phyloP scores from a whole-genome alignment of 1,139 yeast species.

The Kodamaea fungicola region DNA sequence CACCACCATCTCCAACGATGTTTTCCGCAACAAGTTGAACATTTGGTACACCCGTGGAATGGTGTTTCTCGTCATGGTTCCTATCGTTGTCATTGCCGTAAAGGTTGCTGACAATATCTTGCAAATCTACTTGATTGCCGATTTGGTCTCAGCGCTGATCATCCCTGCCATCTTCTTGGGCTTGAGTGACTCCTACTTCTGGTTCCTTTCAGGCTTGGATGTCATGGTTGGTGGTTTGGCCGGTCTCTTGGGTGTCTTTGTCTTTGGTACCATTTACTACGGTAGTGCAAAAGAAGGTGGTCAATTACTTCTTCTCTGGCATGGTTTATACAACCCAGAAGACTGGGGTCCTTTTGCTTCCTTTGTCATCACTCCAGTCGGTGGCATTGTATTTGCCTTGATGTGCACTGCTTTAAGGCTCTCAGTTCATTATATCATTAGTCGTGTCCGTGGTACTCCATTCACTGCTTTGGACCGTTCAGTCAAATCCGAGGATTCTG shows the following conservation, averaged over 20 bases:
- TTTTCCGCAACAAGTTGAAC: conserved; percentile 76
- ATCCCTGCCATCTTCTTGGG: conserved; percentile 87
- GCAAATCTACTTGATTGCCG: conserved; percentile 87
- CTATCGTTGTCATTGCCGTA: conserved; percentile 79
- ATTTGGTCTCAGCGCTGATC: conserved; percentile 79
- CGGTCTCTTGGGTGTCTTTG: conserved; percentile 72
- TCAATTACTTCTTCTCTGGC: conserved; percentile 63
- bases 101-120: conserved; percentile 77
- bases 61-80: conserved; percentile 75
- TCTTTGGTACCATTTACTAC: conserved; percentile 81
- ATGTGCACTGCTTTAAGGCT: conserved; percentile 52
- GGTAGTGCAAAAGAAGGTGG: conserved; percentile 73
- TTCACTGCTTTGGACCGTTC: conserved; percentile 61
- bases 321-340: conserved; percentile 69
- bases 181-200: conserved; percentile 55
- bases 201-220: conserved; percentile 77
- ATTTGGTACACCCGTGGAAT: conserved; percentile 65
- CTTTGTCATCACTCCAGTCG: conserved; percentile 85
- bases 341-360: conserved; percentile 98
- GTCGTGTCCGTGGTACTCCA: conserved; percentile 37
- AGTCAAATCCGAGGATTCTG: conserved; percentile 11
- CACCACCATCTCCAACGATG: conserved; percentile 83
- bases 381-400: conserved; percentile 63
- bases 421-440: conserved; percentile 28
- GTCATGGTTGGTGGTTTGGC: conserved; percentile 82